These are phyloP conservation scores for Fragaria vesca DNA, from an alignment of 306 rosid genomes.

Conservation along the genomic window DNA sequence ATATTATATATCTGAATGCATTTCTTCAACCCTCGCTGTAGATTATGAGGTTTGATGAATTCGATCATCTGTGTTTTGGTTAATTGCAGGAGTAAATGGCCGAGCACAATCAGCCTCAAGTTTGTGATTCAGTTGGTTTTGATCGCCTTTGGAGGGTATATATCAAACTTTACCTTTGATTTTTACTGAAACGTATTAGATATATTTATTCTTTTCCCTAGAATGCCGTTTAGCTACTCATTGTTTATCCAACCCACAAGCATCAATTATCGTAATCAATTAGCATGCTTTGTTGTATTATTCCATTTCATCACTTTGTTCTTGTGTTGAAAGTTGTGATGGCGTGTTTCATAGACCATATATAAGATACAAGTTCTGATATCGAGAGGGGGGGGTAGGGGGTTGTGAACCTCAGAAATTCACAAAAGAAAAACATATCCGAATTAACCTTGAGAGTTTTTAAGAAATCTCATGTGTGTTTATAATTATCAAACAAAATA, in stretches of 20 bases:
- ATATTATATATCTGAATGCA: not conserved
- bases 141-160: constrained; percentile 82
- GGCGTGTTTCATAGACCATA: not conserved
- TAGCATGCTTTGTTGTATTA: not conserved
- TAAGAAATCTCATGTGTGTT: not conserved
- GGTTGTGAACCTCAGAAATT: not conserved
- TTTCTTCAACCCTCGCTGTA: not conserved
- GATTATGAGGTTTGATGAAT: not conserved
- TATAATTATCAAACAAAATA: not conserved
- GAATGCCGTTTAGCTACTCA: not conserved
- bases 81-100: constrained; percentile 67
- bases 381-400: too few relatives aligned
- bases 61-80: not conserved
- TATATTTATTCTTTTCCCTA: not conserved
- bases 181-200: not conserved
- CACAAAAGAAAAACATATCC: not conserved
- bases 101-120: constrained; percentile 41
- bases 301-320: not conserved
- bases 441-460: not conserved
- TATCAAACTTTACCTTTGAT: not conserved
- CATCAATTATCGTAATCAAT: not conserved
- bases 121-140: constrained; percentile 45
- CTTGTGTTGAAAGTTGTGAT: not conserved
- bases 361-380: not conserved
- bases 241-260: not conserved